Evolutionary conservation across 768 basidiomycete species (phyloP).

Genomic region (Trametes sanguinea): DNA sequence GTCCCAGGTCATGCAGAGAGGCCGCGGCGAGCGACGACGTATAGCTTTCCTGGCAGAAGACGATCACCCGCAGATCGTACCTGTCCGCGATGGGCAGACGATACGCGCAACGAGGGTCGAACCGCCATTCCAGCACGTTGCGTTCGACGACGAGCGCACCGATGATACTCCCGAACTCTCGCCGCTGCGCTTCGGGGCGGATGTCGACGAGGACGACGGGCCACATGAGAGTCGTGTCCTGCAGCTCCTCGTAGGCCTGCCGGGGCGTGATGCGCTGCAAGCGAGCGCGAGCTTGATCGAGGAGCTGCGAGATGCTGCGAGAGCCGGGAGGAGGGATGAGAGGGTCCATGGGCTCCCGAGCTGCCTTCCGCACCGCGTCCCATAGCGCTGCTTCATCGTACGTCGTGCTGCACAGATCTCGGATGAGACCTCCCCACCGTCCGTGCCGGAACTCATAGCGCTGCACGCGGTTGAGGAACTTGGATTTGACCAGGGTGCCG

Average conservation of each 20-base stretch:
- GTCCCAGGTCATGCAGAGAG: slow-evolving; percentile 66
- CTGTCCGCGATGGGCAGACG: slow-evolving; percentile 69
- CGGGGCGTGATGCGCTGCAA: slow-evolving; percentile 63
- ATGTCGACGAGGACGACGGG: slow-evolving; percentile 81
- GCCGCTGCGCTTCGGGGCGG: slow-evolving; percentile 63
- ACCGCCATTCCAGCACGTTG: slow-evolving; percentile 77
- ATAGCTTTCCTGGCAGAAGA: slow-evolving; percentile 76
- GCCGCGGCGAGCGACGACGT: slow-evolving; percentile 74
- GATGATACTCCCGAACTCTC: slow-evolving; percentile 56
- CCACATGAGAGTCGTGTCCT: slow-evolving; percentile 45
- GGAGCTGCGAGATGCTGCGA: slow-evolving; percentile 55
- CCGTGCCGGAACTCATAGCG: slow-evolving; percentile 37
- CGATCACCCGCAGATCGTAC: slow-evolving; percentile 72
- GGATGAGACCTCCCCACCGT: slow-evolving; percentile 48
- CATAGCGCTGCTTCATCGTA: slow-evolving; percentile 70
- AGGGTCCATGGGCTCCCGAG: slow-evolving; percentile 60
- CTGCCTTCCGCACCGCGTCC: slow-evolving; percentile 70
- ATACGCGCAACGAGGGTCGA: slow-evolving; percentile 64
- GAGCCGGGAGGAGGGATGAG: slow-evolving; percentile 66
- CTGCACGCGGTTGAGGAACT: slow-evolving; percentile 66
- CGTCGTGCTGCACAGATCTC: slow-evolving; percentile 51
- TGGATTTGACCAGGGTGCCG: slow-evolving; percentile 61
- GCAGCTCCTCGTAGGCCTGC: slow-evolving; percentile 63
- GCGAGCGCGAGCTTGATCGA: slow-evolving; percentile 59
- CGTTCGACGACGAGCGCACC: slow-evolving; percentile 76